Conservation (phyloP, 208 protist genomes). For the Kentomonas sorsogonicus region DNA sequence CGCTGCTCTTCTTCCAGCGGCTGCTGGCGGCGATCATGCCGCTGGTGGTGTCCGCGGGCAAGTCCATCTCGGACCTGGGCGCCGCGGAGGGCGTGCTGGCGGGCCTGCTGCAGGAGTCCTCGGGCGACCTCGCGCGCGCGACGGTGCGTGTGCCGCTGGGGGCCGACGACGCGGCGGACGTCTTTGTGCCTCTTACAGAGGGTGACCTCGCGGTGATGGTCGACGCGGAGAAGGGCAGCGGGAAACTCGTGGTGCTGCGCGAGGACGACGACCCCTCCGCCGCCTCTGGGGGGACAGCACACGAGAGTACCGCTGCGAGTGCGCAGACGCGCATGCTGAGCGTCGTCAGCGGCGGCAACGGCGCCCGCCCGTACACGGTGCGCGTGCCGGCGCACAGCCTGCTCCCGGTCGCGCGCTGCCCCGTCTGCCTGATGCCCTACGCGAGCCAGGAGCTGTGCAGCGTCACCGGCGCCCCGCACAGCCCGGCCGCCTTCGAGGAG, state of each 20-base stretch:
- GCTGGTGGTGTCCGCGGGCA: slow-evolving; percentile 41
- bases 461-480: no score
- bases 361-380: no score
- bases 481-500: no score
- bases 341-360: no score
- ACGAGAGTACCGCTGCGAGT: no score
- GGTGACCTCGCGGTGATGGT: slow-evolving; percentile 41
- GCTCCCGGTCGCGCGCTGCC: no score
- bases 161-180: slow-evolving; percentile 1
- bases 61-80: slow-evolving; percentile 29
- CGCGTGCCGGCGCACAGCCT: no score
- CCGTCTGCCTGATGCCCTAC: no score
- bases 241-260: slow-evolving; percentile 24
- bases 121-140: slow-evolving; percentile 22
- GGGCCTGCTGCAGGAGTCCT: slow-evolving; percentile 23
- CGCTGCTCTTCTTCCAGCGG: slow-evolving; percentile 31
- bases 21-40: slow-evolving; percentile 35
- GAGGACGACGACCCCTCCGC: no score
- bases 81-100: slow-evolving; percentile 39
- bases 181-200: slow-evolving; percentile 18
- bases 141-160: slow-evolving; percentile 32
- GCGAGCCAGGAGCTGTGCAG: no score
- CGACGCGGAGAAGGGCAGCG: slow-evolving; percentile 28
- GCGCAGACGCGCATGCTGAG: no score
- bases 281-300: no score